phyloP scores from a whole-genome alignment of 345 rosid genomes.

The Nephelium lappaceum region DNA sequence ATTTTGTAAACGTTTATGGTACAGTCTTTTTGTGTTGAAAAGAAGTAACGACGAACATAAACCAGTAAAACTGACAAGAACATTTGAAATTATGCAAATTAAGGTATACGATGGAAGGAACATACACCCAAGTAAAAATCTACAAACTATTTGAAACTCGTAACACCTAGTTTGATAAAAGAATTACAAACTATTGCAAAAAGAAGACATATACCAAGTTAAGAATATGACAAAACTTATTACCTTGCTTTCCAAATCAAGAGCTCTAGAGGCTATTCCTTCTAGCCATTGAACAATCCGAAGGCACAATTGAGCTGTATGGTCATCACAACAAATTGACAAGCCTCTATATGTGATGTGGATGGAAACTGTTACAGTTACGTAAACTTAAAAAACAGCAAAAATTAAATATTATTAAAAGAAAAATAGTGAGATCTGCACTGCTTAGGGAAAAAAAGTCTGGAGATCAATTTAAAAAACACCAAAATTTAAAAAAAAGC shows the following conservation, averaged over 20 bases:
- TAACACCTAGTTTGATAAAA: not conserved
- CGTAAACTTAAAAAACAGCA: constrained; percentile 19
- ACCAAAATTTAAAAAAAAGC: no score
- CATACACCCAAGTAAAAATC: constrained; percentile 11
- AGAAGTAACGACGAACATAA: not conserved
- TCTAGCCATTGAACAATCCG: constrained; percentile 95
- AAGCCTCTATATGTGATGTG: constrained; percentile 93
- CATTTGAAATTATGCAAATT: constrained; percentile 1
- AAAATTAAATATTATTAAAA: no score
- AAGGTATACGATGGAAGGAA: no score
- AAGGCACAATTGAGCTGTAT: constrained; percentile 88
- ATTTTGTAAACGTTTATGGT: constrained; percentile 9
- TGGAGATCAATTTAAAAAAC: no score
- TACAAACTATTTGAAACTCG: not conserved
- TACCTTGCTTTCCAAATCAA: no score
- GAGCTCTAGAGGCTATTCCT: no score
- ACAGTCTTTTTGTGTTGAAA: not conserved
- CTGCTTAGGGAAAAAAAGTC: no score
- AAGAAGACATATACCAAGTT: no score
- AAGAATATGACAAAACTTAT: no score
- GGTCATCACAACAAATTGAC: constrained; percentile 86
- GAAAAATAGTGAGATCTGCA: no score
- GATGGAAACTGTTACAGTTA: constrained; percentile 63
- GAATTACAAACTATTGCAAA: not conserved
- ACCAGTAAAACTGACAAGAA: not conserved